Conservation (phyloP, 371 early-diverging fungal genomes). For the Circinella minor region DNA sequence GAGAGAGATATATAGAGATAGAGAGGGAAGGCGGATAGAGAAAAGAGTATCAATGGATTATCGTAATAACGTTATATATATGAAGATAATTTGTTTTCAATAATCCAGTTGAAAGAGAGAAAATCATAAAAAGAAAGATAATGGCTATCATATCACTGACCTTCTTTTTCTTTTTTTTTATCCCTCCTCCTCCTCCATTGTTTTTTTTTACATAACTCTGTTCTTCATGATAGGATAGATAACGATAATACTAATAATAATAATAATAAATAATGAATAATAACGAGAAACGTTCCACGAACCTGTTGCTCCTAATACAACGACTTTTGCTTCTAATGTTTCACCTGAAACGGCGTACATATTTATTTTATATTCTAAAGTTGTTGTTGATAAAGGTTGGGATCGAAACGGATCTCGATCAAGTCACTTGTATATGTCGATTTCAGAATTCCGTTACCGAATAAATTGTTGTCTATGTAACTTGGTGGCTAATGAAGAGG, state of each 20-base stretch:
- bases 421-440: too few relatives aligned
- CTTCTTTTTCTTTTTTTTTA: too few relatives aligned
- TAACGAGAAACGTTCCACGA: slow-evolving; percentile 25
- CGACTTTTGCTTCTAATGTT: slow-evolving; percentile 71
- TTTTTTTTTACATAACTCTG: too few relatives aligned
- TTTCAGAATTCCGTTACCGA: too few relatives aligned
- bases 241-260: neutral
- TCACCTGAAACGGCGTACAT: neutral
- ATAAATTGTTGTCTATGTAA: neutral
- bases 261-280: slow-evolving; percentile 1
- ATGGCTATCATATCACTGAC: too few relatives aligned
- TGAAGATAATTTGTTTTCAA: too few relatives aligned
- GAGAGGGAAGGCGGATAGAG: neutral
- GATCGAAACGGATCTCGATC: too few relatives aligned
- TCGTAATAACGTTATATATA: too few relatives aligned
- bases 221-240: too few relatives aligned
- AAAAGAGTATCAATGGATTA: neutral
- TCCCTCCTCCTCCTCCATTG: neutral
- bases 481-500: too few relatives aligned
- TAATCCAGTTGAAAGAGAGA: too few relatives aligned
- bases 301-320: slow-evolving; percentile 70
- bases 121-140: too few relatives aligned
- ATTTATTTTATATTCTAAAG: neutral
- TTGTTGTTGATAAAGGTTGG: neutral
- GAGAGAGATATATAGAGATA: neutral